phyloP scores from a whole-genome alignment of 2,329 filamentous ascomycete species.

The Penicillium sp. region DNA sequence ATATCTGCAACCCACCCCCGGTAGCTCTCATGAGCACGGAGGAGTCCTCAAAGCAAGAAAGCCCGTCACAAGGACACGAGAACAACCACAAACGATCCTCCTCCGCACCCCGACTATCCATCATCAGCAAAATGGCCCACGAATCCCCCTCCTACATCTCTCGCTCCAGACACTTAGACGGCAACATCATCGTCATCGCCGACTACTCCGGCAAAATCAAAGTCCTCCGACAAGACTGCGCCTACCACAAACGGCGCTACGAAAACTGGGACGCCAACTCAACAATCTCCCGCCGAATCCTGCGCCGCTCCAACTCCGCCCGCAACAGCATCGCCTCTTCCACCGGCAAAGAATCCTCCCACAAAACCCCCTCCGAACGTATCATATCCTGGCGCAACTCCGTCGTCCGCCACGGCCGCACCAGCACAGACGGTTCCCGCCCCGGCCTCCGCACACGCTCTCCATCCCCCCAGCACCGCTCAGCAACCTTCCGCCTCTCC shows the following conservation, averaged over 20 bases:
- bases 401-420: slow-evolving; percentile 60
- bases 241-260: slow-evolving; percentile 75
- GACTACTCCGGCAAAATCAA: slow-evolving; percentile 90
- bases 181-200: slow-evolving; percentile 90
- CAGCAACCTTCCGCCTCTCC: slow-evolving; percentile 22
- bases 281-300: slow-evolving; percentile 73
- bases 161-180: slow-evolving; percentile 75
- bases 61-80: slow-evolving; percentile 24
- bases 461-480: slow-evolving; percentile 55
- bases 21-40: slow-evolving; percentile 78
- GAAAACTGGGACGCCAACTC: slow-evolving; percentile 81
- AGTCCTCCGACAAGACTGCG: slow-evolving; percentile 94
- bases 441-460: slow-evolving; percentile 48
- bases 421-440: slow-evolving; percentile 53
- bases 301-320: slow-evolving; percentile 61
- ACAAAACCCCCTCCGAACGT: slow-evolving; percentile 68
- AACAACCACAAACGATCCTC: slow-evolving; percentile 36
- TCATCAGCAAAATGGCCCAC: slow-evolving; percentile 57
- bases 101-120: slow-evolving; percentile 42
- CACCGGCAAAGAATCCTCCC: slow-evolving; percentile 51
- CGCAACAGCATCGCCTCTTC: slow-evolving; percentile 58
- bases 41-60: slow-evolving; percentile 63
- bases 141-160: slow-evolving; percentile 79
- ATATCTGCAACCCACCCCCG: slow-evolving; percentile 93
- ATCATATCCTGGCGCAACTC: slow-evolving; percentile 88